Evolutionary conservation across 495 filamentous ascomycete species (phyloP), one percentile per base, ranked within the genome.

Genomic region (Aspergillus mulundensis): DNA sequence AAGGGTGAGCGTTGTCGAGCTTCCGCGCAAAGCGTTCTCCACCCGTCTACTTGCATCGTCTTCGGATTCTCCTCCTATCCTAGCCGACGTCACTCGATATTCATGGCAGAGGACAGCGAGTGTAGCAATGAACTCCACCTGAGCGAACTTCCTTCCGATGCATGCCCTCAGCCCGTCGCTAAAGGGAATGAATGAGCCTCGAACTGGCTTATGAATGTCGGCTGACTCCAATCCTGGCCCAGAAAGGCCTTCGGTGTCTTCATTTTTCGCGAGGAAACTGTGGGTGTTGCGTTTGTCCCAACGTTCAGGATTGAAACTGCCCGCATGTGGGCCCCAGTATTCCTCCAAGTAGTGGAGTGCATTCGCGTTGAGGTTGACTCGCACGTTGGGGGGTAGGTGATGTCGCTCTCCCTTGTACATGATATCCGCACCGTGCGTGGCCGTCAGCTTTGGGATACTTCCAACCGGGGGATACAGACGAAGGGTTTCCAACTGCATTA

Each of bases 141-240:
- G 84, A 0, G 88, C 84, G 50, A 93, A 87, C 34, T 86, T 81
- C 20, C 83, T 75, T 11, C 89, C 89, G 19, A 90, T 68, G 62
- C 90, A 93, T 7, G 83, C 81, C 11, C 89, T 78, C 30, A 79
- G 72, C 1, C 90, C 88, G 23, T 89, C 87, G 45, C 82, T 84
- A 68, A 91, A 93, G 0, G 90, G 86, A 14, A 91, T 70, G 61
- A 78, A 91, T 1, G 83, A 76, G 2, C 87, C 87, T n/a, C 80
- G 74, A 0, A 75, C 72, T 0, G 86, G 86, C 20, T 77, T 70
- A 81, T 87, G 50, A 83, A 76, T 20, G 70, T 68, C 34, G 71
- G 42, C 18, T 24, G 56, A 57, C 28, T 66, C 63, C 39, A 66
- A 25, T 1, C 63, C 63, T 0, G 63, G 54, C 7, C 14, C 60